phyloP scores from a whole-genome alignment of 768 basidiomycete genomes.

The Mycena galopus region DNA sequence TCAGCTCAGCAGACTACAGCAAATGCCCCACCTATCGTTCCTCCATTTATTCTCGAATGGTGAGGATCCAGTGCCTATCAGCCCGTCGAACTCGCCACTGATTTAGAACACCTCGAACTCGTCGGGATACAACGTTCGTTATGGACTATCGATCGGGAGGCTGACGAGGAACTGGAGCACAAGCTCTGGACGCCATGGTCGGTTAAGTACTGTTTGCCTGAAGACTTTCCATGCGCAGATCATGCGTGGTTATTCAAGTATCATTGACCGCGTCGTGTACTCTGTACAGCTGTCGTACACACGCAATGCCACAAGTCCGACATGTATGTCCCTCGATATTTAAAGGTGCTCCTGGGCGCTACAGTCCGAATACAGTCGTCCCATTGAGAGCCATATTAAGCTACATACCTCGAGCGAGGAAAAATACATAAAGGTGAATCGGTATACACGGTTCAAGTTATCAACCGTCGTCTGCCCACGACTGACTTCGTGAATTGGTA shows the following conservation, averaged over 20 bases:
- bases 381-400: not conserved
- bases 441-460: not conserved
- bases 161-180: constrained; percentile 43
- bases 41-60: constrained; percentile 53
- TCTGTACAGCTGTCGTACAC: not conserved
- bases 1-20: constrained; percentile 42
- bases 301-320: too few species aligned
- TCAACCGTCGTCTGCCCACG: not conserved
- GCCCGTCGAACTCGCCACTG: constrained; percentile 51
- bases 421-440: not conserved
- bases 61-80: constrained; percentile 46
- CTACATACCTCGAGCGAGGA: not conserved
- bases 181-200: constrained; percentile 55
- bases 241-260: constrained; percentile 58
- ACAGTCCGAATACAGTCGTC: not conserved
- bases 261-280: constrained; percentile 20
- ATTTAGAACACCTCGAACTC: constrained; percentile 47
- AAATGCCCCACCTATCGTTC: constrained; percentile 50
- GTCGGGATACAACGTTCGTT: constrained; percentile 56
- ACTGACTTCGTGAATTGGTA: constrained; percentile 2
- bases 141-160: constrained; percentile 50
- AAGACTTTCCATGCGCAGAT: constrained; percentile 52
- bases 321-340: too few species aligned
- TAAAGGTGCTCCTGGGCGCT: too few species aligned
- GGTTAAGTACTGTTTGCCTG: constrained; percentile 54